Evolutionary conservation across 306 rosid species (phyloP).

Genomic region (Dicorynia guianensis): DNA sequence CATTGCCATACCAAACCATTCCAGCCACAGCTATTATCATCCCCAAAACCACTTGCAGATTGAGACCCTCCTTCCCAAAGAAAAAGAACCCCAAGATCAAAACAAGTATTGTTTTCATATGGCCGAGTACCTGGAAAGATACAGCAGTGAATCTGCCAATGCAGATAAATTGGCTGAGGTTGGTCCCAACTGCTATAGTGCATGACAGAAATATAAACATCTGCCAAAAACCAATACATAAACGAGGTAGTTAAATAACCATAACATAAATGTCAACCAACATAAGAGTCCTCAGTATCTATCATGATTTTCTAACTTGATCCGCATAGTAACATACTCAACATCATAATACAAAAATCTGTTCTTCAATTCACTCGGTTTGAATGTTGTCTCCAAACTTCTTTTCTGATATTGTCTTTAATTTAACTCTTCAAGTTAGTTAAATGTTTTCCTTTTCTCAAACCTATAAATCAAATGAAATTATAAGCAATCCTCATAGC

Average conservation of each 20-base stretch:
- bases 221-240: conserved; percentile 48
- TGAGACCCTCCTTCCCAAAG: conserved; percentile 76
- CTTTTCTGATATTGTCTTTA: not conserved
- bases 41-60: conserved; percentile 70
- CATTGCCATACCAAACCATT: conserved; percentile 81
- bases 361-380: conserved; percentile 11
- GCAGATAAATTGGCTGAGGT: conserved; percentile 81
- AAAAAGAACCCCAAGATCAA: conserved; percentile 73
- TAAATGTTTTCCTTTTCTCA: not conserved
- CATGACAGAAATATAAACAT: conserved; percentile 64
- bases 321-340: not conserved
- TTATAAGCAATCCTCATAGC: not conserved
- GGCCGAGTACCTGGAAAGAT: conserved; percentile 80
- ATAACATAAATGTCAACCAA: not conserved
- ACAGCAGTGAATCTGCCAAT: conserved; percentile 81
- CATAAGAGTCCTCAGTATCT: conserved; percentile 9
- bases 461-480: not conserved
- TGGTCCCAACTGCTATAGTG: conserved; percentile 76
- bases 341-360: conserved; percentile 1
- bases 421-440: not conserved
- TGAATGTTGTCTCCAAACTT: not conserved
- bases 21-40: conserved; percentile 77
- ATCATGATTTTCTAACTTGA: not conserved
- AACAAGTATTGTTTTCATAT: conserved; percentile 80
- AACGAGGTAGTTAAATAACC: conserved; percentile 12